phyloP scores from a whole-genome alignment of 2,329 filamentous ascomycete species.

The Elsinoe batatas region DNA sequence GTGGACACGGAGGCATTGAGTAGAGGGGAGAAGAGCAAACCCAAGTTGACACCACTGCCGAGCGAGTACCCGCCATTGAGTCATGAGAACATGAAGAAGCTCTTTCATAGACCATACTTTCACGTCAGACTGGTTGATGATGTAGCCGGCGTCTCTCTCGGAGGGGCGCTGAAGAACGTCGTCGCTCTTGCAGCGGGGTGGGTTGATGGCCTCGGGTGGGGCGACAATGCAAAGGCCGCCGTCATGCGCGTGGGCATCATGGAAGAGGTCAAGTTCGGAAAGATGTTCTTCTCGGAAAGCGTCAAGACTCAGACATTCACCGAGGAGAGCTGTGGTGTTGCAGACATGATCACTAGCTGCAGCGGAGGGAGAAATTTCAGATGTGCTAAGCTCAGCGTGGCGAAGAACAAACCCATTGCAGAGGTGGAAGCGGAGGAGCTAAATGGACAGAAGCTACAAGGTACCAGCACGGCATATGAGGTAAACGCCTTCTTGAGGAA shows the following conservation, averaged over 20 bases:
- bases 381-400: slow-evolving; percentile 79
- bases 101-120: slow-evolving; percentile 97
- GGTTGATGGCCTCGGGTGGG: slow-evolving; percentile 91
- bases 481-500: slow-evolving; percentile 81
- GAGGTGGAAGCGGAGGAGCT: slow-evolving; percentile 84
- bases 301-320: slow-evolving; percentile 81
- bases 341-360: slow-evolving; percentile 90
- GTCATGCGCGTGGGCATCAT: slow-evolving; percentile 93
- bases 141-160: slow-evolving; percentile 91
- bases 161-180: slow-evolving; percentile 93
- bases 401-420: slow-evolving; percentile 67
- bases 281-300: slow-evolving; percentile 79
- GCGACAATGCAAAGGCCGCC: slow-evolving; percentile 97
- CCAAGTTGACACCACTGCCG: slow-evolving; percentile 63
- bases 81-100: slow-evolving; percentile 67
- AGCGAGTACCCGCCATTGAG: slow-evolving; percentile 76
- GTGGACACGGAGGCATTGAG: slow-evolving; percentile 22
- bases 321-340: slow-evolving; percentile 91
- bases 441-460: slow-evolving; percentile 95
- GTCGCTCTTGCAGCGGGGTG: slow-evolving; percentile 91
- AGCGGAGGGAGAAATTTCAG: slow-evolving; percentile 87
- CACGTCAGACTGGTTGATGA: slow-evolving; percentile 89
- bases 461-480: slow-evolving; percentile 82
- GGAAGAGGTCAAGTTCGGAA: slow-evolving; percentile 94
- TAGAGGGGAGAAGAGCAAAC: slow-evolving; percentile 52